Percentiles rank a stretch among this genome's conserved stretches.
Conservation (phyloP, 2,329 filamentous ascomycete genomes). For the Hymenoscyphus linearis region DNA sequence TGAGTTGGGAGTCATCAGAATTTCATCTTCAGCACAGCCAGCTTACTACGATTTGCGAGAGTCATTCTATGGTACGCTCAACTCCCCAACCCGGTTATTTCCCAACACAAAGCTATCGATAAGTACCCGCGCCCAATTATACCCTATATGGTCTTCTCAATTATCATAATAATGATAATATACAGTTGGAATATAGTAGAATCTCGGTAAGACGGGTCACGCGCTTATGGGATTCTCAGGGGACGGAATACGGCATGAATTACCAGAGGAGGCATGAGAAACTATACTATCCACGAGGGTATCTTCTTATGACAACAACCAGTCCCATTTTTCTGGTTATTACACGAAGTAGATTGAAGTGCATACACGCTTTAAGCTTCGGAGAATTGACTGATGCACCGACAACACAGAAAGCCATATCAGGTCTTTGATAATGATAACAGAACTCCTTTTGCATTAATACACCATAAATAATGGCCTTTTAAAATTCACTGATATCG, state of each 20-base stretch:
- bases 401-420: background rate
- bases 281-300: background rate
- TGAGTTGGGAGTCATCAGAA: background rate
- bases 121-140: background rate
- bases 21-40: background rate
- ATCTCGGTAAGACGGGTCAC: background rate
- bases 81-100: background rate
- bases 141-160: background rate
- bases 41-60: background rate
- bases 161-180: background rate
- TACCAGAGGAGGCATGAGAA: background rate
- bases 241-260: background rate
- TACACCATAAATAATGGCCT: background rate
- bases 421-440: background rate
- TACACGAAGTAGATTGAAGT: background rate
- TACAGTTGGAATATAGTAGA: background rate
- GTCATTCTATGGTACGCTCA: background rate
- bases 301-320: background rate
- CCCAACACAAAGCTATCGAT: background rate
- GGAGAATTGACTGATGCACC: background rate
- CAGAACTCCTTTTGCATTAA: background rate
- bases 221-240: background rate
- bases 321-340: background rate
- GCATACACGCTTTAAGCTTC: background rate
- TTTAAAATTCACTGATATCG: background rate